Conservation (phyloP, 2,329 filamentous ascomycete species). For the Penicillium verrucosum region DNA sequence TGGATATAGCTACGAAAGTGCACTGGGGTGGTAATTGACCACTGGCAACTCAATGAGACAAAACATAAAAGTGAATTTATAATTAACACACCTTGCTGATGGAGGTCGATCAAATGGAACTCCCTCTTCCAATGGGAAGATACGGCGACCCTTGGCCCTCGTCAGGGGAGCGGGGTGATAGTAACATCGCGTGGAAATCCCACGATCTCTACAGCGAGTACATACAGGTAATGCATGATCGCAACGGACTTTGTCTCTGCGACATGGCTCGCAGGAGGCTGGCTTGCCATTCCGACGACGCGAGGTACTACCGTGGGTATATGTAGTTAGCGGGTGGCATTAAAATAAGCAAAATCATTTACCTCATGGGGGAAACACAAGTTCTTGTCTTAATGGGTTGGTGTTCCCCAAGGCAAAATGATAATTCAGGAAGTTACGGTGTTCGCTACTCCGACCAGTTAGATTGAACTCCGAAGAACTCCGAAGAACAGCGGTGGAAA, state of each 20-base stretch:
- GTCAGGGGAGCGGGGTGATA: conserved; percentile 36
- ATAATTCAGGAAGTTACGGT: conserved; percentile 2
- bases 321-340: neutral
- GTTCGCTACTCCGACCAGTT: conserved; percentile 14
- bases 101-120: conserved; percentile 12
- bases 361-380: neutral
- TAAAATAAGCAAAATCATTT: neutral
- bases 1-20: neutral
- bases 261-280: conserved; percentile 34
- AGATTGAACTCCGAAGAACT: conserved; percentile 14
- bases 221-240: conserved; percentile 30
- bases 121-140: conserved; percentile 11
- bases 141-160: conserved; percentile 10
- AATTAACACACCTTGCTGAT: conserved; percentile 5
- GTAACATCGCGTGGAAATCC: conserved; percentile 22
- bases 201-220: conserved; percentile 27
- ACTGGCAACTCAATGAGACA: neutral
- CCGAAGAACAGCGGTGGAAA: conserved; percentile 16
- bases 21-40: neutral
- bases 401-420: neutral
- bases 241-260: conserved; percentile 33
- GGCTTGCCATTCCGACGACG: conserved; percentile 32
- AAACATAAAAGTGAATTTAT: neutral
- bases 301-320: conserved; percentile 9
- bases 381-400: neutral